Base-by-base conservation (phyloP, 345 rosid species). In the Raphanus raphanistrum region DNA sequence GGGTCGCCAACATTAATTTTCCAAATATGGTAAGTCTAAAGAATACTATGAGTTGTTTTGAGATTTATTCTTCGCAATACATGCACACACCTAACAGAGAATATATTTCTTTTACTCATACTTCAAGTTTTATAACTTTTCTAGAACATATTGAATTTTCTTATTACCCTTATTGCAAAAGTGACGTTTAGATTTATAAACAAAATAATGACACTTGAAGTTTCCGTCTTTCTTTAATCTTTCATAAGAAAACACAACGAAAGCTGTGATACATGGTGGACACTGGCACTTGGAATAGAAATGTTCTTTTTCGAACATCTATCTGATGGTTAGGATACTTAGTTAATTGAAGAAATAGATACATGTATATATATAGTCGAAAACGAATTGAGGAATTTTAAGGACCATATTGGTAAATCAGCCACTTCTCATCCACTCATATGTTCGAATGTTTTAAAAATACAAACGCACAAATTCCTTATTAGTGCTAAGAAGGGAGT, bases 361-460 rank as follows among this genome's bases (percentile, higher is more conserved):
- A 41, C 61, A 55, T 55, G 29, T 17, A 55, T 21, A 16, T 21
- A 16, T 16, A 2, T 52, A n/a, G 31, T 16, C 17, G 25, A 62
- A 2, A 71, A 71, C 29, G 1, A 45, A 59, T 67, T 78, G 26
- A 73, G 13, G 60, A 67, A 58, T 67, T 73, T 67, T 4, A 60
- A 60, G 26, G 77, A 60, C 64, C 32, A 10, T 25, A 36, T 5
- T 48, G 59, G 50, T 52, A 13, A 62, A 79, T 63, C 38, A 13
- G 75, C 71, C 72, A 69, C 72, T 80, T 79, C 71, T 64, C 75
- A 55, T 79, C 75, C 82, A 74, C 79, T 63, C 75, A 74, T 63
- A 35, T 70, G 71, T 74, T 74, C 66, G 41, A 72, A 43, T 63
- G 36, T 16, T 67, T 50, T 11, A 5, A 52, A 52, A 50, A 48